Base-by-base conservation (phyloP, 2,329 filamentous ascomycete genomes). In the Neonectria coccinea region DNA sequence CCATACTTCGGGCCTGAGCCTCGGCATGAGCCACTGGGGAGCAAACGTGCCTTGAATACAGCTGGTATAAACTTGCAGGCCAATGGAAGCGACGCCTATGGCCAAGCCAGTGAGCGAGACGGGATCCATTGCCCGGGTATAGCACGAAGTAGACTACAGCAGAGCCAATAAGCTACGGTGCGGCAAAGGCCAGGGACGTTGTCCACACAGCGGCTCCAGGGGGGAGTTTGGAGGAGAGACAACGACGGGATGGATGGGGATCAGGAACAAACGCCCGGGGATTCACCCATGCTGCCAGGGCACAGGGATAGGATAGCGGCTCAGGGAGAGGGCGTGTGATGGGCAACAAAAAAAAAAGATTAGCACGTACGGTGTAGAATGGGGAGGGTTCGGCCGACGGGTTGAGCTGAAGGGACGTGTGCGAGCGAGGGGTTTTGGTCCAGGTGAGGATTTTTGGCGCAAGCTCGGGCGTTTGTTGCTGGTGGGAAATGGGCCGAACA, bases 51-150 rank as follows among this genome's bases (percentile, higher is more conserved):
- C 79, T 76, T 83, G 81, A 51, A 84, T 79, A 66, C 82, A 83
- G 39, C 80, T 78, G 8, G 79, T 80, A 58, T 83, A 84, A 54
- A 84, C 79, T 65, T 84, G 82, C 12, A 83, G 73, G 33, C 81
- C 79, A 48, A 84, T 78, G 8, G 79, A 80, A 39, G 83, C 82
- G 48, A 84, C 81, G 62, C 82, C 78, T 25, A 83, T 70, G 54
- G 80, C 81, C 59, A 83, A 75, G 31, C 81, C 81, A 8, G 80
- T 77, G 31, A 78, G 65, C 14, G 80, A 81, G 54, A 83, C 72
- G n/a, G 81, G 81, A 64, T 83, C 81, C 81, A 82, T 83, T 56
- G 27, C 51, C 60, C n/a, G 42, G 51, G 36, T 55, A 58, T 20
- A 51, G n/a, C 29, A 27, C 33, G 29, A 20, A 33, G n/a, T 14